These are phyloP conservation scores for Penicillium flavigenum DNA, from an alignment of 495 filamentous ascomycete species.

Conservation along the genomic window DNA sequence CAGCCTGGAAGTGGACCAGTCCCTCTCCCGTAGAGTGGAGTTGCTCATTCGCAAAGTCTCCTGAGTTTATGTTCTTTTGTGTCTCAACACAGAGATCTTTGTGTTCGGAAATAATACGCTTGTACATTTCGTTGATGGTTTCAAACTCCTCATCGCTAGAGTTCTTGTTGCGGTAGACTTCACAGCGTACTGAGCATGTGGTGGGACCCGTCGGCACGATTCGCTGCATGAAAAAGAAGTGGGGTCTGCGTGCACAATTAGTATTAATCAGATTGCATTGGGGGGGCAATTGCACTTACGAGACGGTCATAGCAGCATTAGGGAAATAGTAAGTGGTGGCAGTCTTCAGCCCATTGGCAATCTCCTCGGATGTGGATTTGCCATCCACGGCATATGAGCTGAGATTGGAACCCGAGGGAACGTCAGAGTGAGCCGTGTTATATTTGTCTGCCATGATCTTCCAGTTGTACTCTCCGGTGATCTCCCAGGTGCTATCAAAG, in stretches of 20 bases:
- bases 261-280: not conserved
- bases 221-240: constrained; percentile 51
- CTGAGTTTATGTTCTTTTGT: constrained; percentile 46
- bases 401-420: constrained; percentile 35
- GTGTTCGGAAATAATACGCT: constrained; percentile 48
- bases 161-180: constrained; percentile 50
- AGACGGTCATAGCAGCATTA: constrained; percentile 45
- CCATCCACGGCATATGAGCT: constrained; percentile 37
- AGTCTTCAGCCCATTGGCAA: constrained; percentile 28
- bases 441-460: constrained; percentile 52
- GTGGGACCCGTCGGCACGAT: constrained; percentile 43
- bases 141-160: constrained; percentile 46
- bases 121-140: constrained; percentile 41
- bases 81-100: constrained; percentile 41
- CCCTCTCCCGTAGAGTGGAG: constrained; percentile 49
- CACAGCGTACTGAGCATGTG: constrained; percentile 41
- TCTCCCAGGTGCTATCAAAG: constrained; percentile 50
- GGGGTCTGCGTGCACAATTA: constrained; percentile 19
- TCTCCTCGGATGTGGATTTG: constrained; percentile 36
- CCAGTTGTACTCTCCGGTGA: constrained; percentile 51
- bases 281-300: constrained; percentile 27
- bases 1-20: constrained; percentile 46
- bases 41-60: constrained; percentile 47
- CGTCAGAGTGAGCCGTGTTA: constrained; percentile 21
- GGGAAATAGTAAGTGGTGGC: constrained; percentile 49